Base-by-base conservation (phyloP, 2,329 filamentous ascomycete species). In the Penicillium occitanis region DNA sequence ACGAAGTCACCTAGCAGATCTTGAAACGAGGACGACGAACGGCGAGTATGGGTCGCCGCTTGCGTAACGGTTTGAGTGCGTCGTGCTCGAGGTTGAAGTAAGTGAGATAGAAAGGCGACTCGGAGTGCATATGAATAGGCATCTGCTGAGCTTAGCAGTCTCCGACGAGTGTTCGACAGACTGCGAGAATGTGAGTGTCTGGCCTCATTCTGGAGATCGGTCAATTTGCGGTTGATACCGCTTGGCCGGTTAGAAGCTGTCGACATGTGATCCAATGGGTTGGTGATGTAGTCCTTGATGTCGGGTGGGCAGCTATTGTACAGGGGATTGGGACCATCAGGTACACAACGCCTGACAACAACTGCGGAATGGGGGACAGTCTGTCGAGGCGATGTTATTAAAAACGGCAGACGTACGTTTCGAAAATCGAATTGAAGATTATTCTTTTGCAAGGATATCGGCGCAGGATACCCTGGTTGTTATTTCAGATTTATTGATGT, bases 121-220 rank as follows among this genome's bases (percentile, higher is more conserved):
- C 95, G 91, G 64, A 99, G 87, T 72, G 93, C 93, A 80, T 92
- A 97, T 69, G 89, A 91, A 81, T 96, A 97, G 75, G 92, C 93
- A 79, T 97, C 92, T 72, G 96, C 91, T 76, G 83, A 74, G 70
- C 73, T 80, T 68, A 84, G 73, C 17, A 78, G 77, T 61, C 80
- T 79, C 64, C 78, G 77, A 64, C 80, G 78, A 59, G 75, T 75
- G 66, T 75, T 69, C 42, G 82, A 83, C 53, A 76, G 75, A 68
- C 77, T 80, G 69, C 80, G 78, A 63, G 79, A 79, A 69, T 77
- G 78, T 63, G 79, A 79, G 69, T 77, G 76, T 59, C 73, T 75
- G 37, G 73, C 73, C 65, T 79, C 76, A 78, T 80, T 79, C 66
- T 81, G 79, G 63, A 82, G 71, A 71, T 80, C 82, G 70, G 82